These are phyloP conservation scores for Cucurbita argyrosperma DNA, from an alignment of 306 rosid genomes.

Conservation along the genomic window DNA sequence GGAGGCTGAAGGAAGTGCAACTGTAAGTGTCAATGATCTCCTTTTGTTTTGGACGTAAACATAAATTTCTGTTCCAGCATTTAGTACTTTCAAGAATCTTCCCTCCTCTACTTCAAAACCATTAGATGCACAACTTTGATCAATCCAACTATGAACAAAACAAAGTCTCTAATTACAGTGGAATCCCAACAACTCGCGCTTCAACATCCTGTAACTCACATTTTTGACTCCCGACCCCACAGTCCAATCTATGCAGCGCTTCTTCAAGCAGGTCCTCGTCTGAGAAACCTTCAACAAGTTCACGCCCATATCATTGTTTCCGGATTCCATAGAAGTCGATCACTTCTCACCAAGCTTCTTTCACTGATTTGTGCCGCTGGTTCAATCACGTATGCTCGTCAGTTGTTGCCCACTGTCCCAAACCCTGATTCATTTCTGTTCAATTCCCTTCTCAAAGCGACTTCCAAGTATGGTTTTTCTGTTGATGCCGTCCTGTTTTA, in stretches of 20 bases:
- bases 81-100: neutral
- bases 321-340: conserved; percentile 44
- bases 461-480: conserved; percentile 45
- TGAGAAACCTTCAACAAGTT: conserved; percentile 44
- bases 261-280: conserved; percentile 46
- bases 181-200: conserved; percentile 17
- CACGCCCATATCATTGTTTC: conserved; percentile 62
- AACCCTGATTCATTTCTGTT: conserved; percentile 63
- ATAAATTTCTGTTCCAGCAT: neutral
- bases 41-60: neutral
- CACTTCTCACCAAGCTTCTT: conserved; percentile 74
- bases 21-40: neutral
- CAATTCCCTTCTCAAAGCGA: conserved; percentile 47
- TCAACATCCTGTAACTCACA: neutral
- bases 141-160: neutral
- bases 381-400: conserved; percentile 48
- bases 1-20: neutral
- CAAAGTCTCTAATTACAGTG: conserved; percentile 15
- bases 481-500: conserved; percentile 44
- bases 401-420: conserved; percentile 30
- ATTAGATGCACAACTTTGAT: neutral
- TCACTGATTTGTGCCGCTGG: conserved; percentile 57
- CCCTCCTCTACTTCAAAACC: neutral
- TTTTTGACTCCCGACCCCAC: conserved; percentile 4
- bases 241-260: conserved; percentile 51